Conservation (phyloP, 169 alveolate species). For the Perkinsus chesapeaki region DNA sequence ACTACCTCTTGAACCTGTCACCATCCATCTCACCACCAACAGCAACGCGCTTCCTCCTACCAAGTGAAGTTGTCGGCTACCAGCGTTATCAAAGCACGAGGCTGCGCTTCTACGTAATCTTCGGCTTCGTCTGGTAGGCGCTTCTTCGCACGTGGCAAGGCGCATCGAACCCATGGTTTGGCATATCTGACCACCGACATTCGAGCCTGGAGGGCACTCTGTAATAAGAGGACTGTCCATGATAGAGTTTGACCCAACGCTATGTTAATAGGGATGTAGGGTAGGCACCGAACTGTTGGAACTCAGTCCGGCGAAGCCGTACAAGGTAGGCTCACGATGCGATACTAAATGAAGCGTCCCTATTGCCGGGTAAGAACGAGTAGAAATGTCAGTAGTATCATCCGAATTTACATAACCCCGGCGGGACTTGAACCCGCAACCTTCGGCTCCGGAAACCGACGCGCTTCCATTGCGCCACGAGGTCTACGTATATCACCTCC, state of each 20-base stretch:
- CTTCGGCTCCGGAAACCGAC: not conserved
- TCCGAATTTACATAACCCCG: not conserved
- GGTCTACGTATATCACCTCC: not conserved
- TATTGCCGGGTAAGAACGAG: too few species aligned
- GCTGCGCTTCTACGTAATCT: not conserved
- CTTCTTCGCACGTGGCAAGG: not conserved
- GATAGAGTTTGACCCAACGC: too few species aligned
- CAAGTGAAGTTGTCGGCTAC: not conserved
- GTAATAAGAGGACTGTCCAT: too few species aligned
- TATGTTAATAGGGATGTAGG: too few species aligned
- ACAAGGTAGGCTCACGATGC: too few species aligned
- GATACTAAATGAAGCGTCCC: too few species aligned
- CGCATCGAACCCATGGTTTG: not conserved
- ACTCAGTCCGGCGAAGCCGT: too few species aligned
- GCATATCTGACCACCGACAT: not conserved
- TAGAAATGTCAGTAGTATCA: too few species aligned
- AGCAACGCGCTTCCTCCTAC: not conserved
- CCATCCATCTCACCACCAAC: not conserved
- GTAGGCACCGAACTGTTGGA: too few species aligned
- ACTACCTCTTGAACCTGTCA: not conserved
- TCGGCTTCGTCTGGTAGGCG: not conserved
- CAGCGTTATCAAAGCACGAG: not conserved
- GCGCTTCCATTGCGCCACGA: not conserved
- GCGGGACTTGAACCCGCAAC: not conserved
- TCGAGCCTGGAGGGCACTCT: too few species aligned